Evolutionary conservation across 73 alveolate species (phyloP).

Genomic region (Paramecium sonneborni): DNA sequence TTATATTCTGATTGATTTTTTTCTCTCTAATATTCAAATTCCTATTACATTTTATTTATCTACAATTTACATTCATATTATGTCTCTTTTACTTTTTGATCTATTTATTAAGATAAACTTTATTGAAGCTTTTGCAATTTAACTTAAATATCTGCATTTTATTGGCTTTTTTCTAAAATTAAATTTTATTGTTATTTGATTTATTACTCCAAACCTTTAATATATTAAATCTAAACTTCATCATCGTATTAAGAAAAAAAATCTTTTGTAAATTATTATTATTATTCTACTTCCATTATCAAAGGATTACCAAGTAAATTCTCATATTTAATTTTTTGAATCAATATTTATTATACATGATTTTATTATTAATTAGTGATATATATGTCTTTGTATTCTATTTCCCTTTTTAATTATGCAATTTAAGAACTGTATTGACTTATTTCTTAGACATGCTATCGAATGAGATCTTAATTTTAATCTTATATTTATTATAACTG

Average conservation of each 20-base stretch:
- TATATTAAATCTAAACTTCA: neutral
- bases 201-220: neutral
- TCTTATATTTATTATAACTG: neutral
- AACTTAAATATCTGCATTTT: neutral
- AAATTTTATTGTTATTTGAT: neutral
- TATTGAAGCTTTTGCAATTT: neutral
- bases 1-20: neutral
- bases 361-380: neutral
- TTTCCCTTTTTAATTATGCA: neutral
- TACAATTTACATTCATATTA: slow-evolving; percentile 9
- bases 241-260: neutral
- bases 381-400: neutral
- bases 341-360: neutral
- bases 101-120: neutral
- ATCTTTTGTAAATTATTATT: neutral
- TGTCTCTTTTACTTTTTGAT: neutral
- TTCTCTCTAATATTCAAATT: neutral
- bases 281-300: neutral
- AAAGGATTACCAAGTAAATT: neutral
- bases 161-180: neutral
- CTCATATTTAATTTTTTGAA: slow-evolving; percentile 26
- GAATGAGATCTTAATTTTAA: neutral
- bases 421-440: neutral
- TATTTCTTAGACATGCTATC: neutral
- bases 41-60: neutral